Evolutionary conservation across 768 basidiomycete species (phyloP).

Genomic region (Crepidotus variabilis): DNA sequence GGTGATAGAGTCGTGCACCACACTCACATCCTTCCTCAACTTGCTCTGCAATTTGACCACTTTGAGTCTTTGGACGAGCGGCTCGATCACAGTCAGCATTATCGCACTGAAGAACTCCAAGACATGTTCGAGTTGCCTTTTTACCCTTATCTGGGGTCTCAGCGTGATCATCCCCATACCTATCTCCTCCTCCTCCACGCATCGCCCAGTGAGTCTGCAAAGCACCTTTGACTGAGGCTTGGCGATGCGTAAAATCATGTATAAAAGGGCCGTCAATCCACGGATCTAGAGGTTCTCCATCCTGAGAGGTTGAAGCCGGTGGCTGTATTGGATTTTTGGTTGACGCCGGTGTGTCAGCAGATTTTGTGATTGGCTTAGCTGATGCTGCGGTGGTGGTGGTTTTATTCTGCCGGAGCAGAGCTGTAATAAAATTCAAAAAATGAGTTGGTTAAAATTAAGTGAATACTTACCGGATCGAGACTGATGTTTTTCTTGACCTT

Average conservation of each 20-base stretch:
- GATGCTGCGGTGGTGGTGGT: no score
- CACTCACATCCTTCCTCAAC: neutral
- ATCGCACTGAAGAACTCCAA: conserved; percentile 15
- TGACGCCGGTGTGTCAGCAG: no score
- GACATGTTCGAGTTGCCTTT: conserved; percentile 10
- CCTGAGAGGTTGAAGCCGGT: neutral
- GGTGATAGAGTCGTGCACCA: neutral
- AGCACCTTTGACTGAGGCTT: conserved; percentile 5
- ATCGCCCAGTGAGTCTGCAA: conserved; percentile 19
- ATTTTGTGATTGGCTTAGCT: no score
- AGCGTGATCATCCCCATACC: conserved; percentile 7
- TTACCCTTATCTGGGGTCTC: conserved; percentile 10
- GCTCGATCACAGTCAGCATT: conserved; percentile 12
- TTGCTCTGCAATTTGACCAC: conserved; percentile 6
- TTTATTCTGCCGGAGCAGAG: no score
- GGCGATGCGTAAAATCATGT: conserved; percentile 4
- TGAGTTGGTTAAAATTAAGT: no score
- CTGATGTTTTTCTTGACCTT: no score
- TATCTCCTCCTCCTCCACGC: conserved; percentile 11
- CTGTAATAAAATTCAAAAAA: no score
- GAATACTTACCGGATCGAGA: no score
- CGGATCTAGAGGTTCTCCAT: conserved; percentile 11
- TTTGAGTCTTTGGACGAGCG: conserved; percentile 16
- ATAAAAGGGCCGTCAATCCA: conserved; percentile 20
- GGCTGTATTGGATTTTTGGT: no score